Evolutionary conservation across 2,329 filamentous ascomycete genomes (phyloP), one percentile per base, ranked within the genome.

Genomic region (Lachnellula subtilissima): DNA sequence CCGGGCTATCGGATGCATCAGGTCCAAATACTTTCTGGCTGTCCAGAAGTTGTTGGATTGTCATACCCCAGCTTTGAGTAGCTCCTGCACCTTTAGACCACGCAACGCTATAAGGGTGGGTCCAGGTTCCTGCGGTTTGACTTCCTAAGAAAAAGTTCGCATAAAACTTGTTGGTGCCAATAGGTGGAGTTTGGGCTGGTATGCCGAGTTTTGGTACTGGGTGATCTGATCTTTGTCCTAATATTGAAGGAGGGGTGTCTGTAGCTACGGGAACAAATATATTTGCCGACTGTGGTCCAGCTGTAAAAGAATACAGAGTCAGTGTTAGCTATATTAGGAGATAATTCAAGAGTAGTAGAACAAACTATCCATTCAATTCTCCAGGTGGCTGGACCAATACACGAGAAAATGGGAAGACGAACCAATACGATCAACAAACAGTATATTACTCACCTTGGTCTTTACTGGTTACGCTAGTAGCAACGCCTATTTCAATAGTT

Each of bases 91-190:
- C 88, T 61, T 81, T 84, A 3, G 80, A 78, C 86, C 87, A 91
- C 17, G 79, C 73, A 17, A 92, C 68, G 2, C 83, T 81, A 67
- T 91, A 92, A 1, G 88, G 92, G 67, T 91, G 86, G 0, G 88
- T 86, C 73, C 87, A 96, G 0, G 85, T 78, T 0, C 86, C 80
- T 6, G 80, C 80, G 4, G 77, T 81, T 70, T 96, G 91, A 45
- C 78, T 79, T 4, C 85, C 87, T 0, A 97, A 76, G 70, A 91
- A 91, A 60, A 94, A 84, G 66, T 94, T 94, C 64, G 86, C 79
- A 64, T 89, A 90, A 70, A 91, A 92, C 67, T 89, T 92, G 76
- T 92, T 93, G 23, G 89, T 93, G 50, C 83, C 76, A 47, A 89
- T 73, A 3, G 86, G 83, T 0, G 70, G 69, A 40, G 55, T 55